Evolutionary conservation across 2,329 filamentous ascomycete genomes (phyloP), one percentile per base, ranked within the genome.

Genomic region (Pseudocercospora fijiensis): DNA sequence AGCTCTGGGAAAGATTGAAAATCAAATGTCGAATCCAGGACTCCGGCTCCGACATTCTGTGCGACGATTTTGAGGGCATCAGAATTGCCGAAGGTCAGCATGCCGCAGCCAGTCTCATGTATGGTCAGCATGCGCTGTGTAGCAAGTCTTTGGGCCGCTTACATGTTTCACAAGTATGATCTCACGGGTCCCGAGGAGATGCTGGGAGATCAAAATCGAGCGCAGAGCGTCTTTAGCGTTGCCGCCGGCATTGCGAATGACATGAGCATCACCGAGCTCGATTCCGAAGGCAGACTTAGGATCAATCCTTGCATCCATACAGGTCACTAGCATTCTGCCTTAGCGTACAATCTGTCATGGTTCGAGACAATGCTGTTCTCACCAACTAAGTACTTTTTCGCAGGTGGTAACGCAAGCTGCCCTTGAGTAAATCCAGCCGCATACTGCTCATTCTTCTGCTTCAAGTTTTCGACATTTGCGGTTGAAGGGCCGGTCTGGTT

Each of bases 231-330:
- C 90, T 41, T 81, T 78, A 1, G 85, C 88, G 16, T 69, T 74
- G 56, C 69, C 73, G 10, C 79, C 79, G 4, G 79, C 80, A 68
- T 92, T 93, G 63, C 90, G 86, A 64, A 92, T 88, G 43, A 70
- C 85, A 76, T 95, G 90, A 0, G 90, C 91, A 67, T 92, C 89
- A 45, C 91, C 90, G 18, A 91, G 83, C 20, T 83, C 79, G 62
- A 93, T 88, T 8, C 88, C 88, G 60, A 92, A 88, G 1, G 88
- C 88, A 11, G 84, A 79, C 2, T 86, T 83, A 0, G 90, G 86
- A 70, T 94, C 83, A 75, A 82, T 81, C 11, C 90, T 86, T 4
- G 91, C 89, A 72, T 95, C 90, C 90, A 95, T 95, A 77, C 91
- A 95, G 0, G 90, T 90, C 51, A 94, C 83, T 84, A 27, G 57